Evolutionary conservation across 345 rosid species (phyloP).

Genomic region (Cardamine occulta): DNA sequence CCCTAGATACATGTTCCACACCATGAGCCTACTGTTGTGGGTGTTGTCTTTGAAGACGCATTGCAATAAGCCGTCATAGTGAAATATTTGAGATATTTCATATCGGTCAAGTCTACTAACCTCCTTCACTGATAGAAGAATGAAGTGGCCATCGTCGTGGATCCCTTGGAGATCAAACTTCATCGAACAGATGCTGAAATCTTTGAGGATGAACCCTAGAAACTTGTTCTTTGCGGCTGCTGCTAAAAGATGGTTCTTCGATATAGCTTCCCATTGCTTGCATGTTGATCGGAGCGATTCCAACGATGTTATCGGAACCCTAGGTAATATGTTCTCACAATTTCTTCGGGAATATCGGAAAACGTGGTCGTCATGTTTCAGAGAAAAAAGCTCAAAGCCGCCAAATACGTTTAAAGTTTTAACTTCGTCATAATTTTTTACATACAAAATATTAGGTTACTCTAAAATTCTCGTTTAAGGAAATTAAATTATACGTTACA

Average conservation of each 20-base stretch:
- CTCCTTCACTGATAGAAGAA: neutral
- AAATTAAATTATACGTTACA: no score
- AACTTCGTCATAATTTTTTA: neutral
- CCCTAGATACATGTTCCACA: neutral
- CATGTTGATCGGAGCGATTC: neutral
- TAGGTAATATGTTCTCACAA: neutral
- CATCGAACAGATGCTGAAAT: neutral
- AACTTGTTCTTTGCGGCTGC: neutral
- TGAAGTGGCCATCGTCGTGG: neutral
- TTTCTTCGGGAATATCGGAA: neutral
- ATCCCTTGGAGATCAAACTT: neutral
- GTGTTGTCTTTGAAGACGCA: neutral
- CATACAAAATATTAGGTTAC: neutral
- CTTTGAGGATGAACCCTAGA: neutral
- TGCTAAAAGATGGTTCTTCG: neutral
- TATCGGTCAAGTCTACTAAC: neutral
- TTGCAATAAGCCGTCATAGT: neutral
- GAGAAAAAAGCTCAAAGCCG: neutral
- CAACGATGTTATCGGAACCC: neutral
- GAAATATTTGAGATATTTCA: neutral
- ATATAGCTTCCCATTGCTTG: neutral
- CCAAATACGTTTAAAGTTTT: neutral
- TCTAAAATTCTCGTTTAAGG: no score
- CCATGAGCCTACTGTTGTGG: neutral
- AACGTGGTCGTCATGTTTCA: neutral